phyloP scores from a whole-genome alignment of 2,329 filamentous ascomycete species.

The Byssoonygena ceratinophila region DNA sequence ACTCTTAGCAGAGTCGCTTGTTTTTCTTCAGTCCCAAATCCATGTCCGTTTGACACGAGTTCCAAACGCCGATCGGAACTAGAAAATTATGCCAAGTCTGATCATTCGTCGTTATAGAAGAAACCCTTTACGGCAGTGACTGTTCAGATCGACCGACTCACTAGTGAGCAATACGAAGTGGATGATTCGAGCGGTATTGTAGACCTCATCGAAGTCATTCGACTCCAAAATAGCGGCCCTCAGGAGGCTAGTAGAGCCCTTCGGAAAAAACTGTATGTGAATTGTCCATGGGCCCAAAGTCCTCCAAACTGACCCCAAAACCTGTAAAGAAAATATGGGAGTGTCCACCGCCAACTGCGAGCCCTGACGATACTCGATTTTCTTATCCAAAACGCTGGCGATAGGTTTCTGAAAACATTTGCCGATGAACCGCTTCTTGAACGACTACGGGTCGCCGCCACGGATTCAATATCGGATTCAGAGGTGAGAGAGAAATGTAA shows the following conservation, averaged over 20 bases:
- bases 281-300: not conserved
- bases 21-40: not conserved
- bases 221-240: slow-evolving; percentile 75
- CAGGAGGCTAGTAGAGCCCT: slow-evolving; percentile 83
- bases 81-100: not conserved
- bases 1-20: not conserved
- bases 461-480: slow-evolving; percentile 70
- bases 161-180: slow-evolving; percentile 77
- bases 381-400: slow-evolving; percentile 85
- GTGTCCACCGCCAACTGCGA: slow-evolving; percentile 79
- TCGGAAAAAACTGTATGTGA: slow-evolving; percentile 74
- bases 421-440: slow-evolving; percentile 87
- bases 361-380: slow-evolving; percentile 83
- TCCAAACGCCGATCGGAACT: not conserved
- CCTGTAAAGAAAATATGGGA: slow-evolving; percentile 69
- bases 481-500: slow-evolving; percentile 83
- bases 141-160: slow-evolving; percentile 81
- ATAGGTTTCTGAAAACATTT: slow-evolving; percentile 75
- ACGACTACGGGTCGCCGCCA: slow-evolving; percentile 75
- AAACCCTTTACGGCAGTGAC: slow-evolving; percentile 92
- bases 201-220: slow-evolving; percentile 87
- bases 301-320: slow-evolving; percentile 12
- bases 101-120: slow-evolving; percentile 37
- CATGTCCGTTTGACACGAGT: not conserved
- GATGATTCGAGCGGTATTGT: slow-evolving; percentile 87